Conservation (phyloP, 2,329 filamentous ascomycete species). For the Phoma sp. region DNA sequence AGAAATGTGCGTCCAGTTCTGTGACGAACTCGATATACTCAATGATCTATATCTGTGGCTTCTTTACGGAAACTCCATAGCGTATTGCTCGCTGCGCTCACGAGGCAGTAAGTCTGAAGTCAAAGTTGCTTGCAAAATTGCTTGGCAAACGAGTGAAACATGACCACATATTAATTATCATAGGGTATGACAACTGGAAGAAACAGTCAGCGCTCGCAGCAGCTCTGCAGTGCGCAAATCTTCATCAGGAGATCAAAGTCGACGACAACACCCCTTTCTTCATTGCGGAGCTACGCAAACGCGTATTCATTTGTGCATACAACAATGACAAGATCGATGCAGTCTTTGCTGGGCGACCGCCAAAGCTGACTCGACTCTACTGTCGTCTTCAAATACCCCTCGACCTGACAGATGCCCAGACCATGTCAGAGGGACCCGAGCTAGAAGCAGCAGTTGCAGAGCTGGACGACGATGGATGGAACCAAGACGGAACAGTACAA, state of each 20-base stretch:
- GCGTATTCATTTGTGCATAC: slow-evolving; percentile 40
- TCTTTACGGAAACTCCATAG: slow-evolving; percentile 37
- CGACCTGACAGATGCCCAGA: slow-evolving; percentile 59
- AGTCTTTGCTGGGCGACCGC: slow-evolving; percentile 62
- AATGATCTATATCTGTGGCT: slow-evolving; percentile 46
- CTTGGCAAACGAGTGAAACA: background rate
- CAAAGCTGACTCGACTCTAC: slow-evolving; percentile 60
- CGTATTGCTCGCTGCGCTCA: slow-evolving; percentile 35
- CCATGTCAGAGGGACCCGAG: slow-evolving; percentile 53
- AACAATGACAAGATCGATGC: slow-evolving; percentile 58
- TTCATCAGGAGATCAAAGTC: slow-evolving; percentile 43
- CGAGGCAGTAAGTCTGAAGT: slow-evolving; percentile 33
- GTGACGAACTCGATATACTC: slow-evolving; percentile 38
- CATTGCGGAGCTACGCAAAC: slow-evolving; percentile 44
- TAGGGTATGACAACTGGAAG: slow-evolving; percentile 42
- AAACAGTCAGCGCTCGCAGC: slow-evolving; percentile 37
- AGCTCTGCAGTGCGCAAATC: slow-evolving; percentile 46
- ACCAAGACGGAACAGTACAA: slow-evolving; percentile 52
- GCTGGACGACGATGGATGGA: slow-evolving; percentile 61
- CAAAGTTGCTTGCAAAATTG: background rate
- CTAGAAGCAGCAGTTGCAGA: slow-evolving; percentile 47
- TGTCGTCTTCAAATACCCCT: slow-evolving; percentile 61
- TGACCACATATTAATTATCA: background rate
- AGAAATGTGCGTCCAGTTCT: slow-evolving; percentile 41
- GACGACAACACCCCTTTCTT: slow-evolving; percentile 45